Conservation (phyloP, 352 stramenopile genomes). For the Aphanomyces stellatus region DNA sequence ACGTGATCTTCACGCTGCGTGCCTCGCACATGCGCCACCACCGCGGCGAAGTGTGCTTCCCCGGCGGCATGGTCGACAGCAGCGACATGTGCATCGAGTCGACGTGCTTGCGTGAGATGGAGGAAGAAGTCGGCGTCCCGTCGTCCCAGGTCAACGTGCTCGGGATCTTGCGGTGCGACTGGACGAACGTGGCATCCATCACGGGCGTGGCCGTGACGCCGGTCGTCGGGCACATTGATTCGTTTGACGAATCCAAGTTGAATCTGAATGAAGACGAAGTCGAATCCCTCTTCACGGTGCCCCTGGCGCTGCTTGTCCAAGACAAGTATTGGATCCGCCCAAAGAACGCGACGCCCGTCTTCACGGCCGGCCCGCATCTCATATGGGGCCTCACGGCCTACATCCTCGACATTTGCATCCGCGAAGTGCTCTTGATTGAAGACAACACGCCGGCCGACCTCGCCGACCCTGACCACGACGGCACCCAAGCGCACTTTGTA, state of each 20-base stretch:
- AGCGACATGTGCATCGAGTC: conserved; percentile 89
- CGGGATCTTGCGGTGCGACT: conserved; percentile 94
- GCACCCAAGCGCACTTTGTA: conserved; percentile 2
- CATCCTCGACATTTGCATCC: conserved; percentile 86
- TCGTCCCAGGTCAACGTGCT: conserved; percentile 79
- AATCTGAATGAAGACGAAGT: conserved; percentile 94
- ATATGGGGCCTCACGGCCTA: conserved; percentile 97
- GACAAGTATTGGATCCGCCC: conserved; percentile 70
- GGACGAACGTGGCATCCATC: conserved; percentile 90
- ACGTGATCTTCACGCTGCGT: conserved; percentile 94
- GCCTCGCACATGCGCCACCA: conserved; percentile 87
- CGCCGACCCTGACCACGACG: not conserved
- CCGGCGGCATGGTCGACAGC: conserved; percentile 92
- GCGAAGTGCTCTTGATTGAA: conserved; percentile 38
- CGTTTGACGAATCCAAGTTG: conserved; percentile 86
- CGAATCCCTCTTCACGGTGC: conserved; percentile 93
- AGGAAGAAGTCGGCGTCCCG: conserved; percentile 93
- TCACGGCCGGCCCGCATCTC: conserved; percentile 90
- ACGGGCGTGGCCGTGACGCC: conserved; percentile 97
- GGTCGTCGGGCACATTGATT: conserved; percentile 93
- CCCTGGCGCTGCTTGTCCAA: conserved; percentile 82
- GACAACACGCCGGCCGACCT: not conserved
- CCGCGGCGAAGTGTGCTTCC: conserved; percentile 96
- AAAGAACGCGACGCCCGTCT: conserved; percentile 85
- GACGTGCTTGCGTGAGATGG: conserved; percentile 96